Conservation (phyloP, 2,329 filamentous ascomycete species). For the Apiospora sp. region DNA sequence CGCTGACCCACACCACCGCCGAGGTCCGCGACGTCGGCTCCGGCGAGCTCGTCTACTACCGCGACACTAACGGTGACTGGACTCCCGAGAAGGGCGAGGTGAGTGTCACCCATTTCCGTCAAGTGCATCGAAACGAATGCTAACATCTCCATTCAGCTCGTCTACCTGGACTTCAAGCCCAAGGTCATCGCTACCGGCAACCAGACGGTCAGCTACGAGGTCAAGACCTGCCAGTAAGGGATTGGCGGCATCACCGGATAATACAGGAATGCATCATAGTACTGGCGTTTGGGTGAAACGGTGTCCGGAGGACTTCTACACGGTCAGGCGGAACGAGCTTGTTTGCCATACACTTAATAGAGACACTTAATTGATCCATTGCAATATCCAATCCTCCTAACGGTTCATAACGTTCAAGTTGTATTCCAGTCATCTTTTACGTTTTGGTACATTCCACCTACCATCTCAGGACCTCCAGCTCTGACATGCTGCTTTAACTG, state of each 20-base stretch:
- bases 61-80: conserved; percentile 56
- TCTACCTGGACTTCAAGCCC: conserved; percentile 56
- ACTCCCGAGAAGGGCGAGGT: conserved; percentile 52
- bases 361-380: not conserved
- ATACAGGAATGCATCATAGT: not conserved
- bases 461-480: too few species aligned
- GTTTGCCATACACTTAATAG: not conserved
- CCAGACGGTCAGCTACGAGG: conserved; percentile 52
- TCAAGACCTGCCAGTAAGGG: conserved; percentile 45
- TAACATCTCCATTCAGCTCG: conserved; percentile 38
- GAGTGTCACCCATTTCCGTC: conserved; percentile 24
- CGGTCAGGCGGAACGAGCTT: not conserved
- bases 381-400: not conserved
- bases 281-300: conserved; percentile 1
- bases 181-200: conserved; percentile 54
- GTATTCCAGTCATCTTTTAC: too few species aligned
- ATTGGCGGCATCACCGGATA: not conserved
- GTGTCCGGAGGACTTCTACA: not conserved
- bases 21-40: conserved; percentile 48
- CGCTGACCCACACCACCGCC: conserved; percentile 50
- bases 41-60: conserved; percentile 52
- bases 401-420: too few species aligned
- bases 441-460: too few species aligned
- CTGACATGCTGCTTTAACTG: too few species aligned
- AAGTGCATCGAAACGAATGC: not conserved